Evolutionary conservation across 2,329 filamentous ascomycete genomes (phyloP).

Genomic region (Aspergillus eucalypticola): DNA sequence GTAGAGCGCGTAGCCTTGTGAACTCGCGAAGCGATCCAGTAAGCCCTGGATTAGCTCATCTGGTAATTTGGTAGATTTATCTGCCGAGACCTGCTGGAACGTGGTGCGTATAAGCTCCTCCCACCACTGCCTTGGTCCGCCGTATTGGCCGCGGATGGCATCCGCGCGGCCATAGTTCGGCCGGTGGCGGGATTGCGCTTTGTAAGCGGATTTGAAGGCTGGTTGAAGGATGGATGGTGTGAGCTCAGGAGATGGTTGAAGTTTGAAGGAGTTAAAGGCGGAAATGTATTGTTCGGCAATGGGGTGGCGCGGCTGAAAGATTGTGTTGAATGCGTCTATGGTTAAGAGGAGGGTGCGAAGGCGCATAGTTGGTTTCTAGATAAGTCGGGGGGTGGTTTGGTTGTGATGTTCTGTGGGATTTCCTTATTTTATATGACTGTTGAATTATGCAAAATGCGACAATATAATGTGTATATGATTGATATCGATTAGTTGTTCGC

Average conservation of each 20-base stretch:
- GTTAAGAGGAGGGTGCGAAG: conserved; percentile 43
- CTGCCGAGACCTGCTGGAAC: conserved; percentile 28
- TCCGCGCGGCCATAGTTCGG: conserved; percentile 49
- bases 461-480: too few species aligned
- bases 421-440: not conserved
- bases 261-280: conserved; percentile 38
- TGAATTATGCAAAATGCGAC: too few species aligned
- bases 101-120: conserved; percentile 42
- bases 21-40: conserved; percentile 42
- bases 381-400: not conserved
- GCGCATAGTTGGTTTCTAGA: not conserved
- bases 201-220: conserved; percentile 42
- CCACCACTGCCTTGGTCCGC: conserved; percentile 48
- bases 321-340: conserved; percentile 48
- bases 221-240: conserved; percentile 30
- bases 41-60: conserved; percentile 35
- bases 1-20: conserved; percentile 43
- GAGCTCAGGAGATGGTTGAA: conserved; percentile 27
- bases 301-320: conserved; percentile 45
- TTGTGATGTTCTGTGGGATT: not conserved
- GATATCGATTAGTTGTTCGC: too few species aligned
- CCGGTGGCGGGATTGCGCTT: conserved; percentile 30
- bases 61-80: conserved; percentile 29
- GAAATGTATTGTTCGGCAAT: conserved; percentile 44
- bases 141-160: conserved; percentile 37